Evolutionary conservation across 768 basidiomycete species (phyloP), one percentile per base, ranked within the genome.

Genomic region (Naganishia kalamii): DNA sequence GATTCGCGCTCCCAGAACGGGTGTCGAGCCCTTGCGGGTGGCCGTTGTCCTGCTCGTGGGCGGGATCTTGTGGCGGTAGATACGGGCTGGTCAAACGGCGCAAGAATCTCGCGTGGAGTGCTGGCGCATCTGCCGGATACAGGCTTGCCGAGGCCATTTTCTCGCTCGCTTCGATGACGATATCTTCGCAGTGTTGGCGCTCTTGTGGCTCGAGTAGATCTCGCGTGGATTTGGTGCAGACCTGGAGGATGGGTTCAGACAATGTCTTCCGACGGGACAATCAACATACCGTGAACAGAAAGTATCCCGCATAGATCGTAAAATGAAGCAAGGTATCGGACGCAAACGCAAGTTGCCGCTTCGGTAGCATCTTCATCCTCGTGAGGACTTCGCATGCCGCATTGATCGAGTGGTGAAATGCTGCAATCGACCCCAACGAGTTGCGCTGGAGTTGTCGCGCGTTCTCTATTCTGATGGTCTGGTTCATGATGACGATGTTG

Each of bases 261-360:
- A 62, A 51, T 50, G 50, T 19, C 8, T 15, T 17, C 35, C 15
- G 41, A 46, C 41, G 25, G 1, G 19, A 23, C 21, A 23, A n/a
- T n/a, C n/a, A 10, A 23, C 47, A 21, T 1, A 69, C 70, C 23
- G 70, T 69, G 51, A 65, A 71, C 4, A 71, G 62, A 32, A 71
- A 60, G 35, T 68, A 69, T 1, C 63, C 70, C 30, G 70, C 70
- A 54, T 71, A 71, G 37, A 71, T 64, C 27, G 70, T 67, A 30
- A 71, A 71, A 60, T 71, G 70, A 23, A 71, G 54, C 49, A 71
- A 62, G 4, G 70, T 71, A 32, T 71, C 70, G 2, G 68, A 65
- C 7, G 70, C 70, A 44, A 63, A 71, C 4, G 70, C 63, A 32
- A 68, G 12, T 23, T 68, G 61, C 21, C 50, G 30, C 35, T 52